These are phyloP conservation scores for Meripilus lineatus DNA, from an alignment of 1,284 basidiomycete genomes.

Conservation along the genomic window DNA sequence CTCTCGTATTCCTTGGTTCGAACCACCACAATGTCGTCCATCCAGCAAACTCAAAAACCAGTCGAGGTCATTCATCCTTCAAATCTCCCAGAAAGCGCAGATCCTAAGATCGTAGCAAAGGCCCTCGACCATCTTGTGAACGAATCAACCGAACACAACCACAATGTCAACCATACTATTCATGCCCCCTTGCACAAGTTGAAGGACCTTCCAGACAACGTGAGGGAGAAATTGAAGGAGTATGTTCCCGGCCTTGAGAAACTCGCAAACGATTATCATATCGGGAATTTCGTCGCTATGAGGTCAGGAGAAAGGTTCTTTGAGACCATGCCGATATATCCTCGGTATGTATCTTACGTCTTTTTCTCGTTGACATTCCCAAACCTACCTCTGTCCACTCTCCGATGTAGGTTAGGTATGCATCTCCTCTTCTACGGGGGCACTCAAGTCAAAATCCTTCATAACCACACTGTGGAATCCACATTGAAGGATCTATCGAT, in stretches of 20 bases:
- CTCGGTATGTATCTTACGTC: conserved; percentile 31
- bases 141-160: conserved; percentile 32
- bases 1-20: too few relatives aligned
- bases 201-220: conserved; percentile 27
- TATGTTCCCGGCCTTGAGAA: conserved; percentile 49
- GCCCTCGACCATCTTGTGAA: conserved; percentile 37
- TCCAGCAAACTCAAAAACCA: too few relatives aligned
- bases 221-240: conserved; percentile 35
- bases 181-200: conserved; percentile 32
- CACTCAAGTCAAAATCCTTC: conserved; percentile 49
- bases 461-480: conserved; percentile 48
- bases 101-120: conserved; percentile 16
- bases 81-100: conserved; percentile 20
- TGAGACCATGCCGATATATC: conserved; percentile 80
- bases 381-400: not conserved
- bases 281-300: conserved; percentile 66
- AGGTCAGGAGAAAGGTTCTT: conserved; percentile 63
- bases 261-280: conserved; percentile 46
- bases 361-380: not conserved
- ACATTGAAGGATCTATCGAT: conserved; percentile 65
- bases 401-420: conserved; percentile 57
- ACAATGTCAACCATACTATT: conserved; percentile 38
- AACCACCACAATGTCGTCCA: too few relatives aligned
- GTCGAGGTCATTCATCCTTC: conserved; percentile 23
- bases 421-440: conserved; percentile 72